Percentiles rank a stretch among this genome's conserved stretches.
Conservation (phyloP, 345 rosid species). For the Reutealis trisperma region DNA sequence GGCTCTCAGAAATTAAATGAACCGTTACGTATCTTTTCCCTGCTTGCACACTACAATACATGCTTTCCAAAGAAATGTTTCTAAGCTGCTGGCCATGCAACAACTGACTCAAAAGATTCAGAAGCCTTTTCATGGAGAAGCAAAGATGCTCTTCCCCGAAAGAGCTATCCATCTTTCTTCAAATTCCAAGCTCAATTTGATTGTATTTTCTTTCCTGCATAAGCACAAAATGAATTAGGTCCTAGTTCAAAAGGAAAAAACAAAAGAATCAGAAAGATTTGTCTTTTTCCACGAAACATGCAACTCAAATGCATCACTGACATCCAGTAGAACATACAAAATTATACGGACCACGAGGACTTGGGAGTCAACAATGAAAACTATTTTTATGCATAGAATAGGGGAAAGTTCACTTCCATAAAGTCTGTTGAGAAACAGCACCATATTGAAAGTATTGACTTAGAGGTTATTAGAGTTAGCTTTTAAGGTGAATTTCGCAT, state of each 20-base stretch:
- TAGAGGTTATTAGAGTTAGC: too few species aligned
- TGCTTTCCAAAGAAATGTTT: too few species aligned
- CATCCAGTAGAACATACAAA: not conserved
- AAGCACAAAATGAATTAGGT: not conserved
- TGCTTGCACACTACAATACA: too few species aligned
- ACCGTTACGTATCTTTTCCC: too few species aligned
- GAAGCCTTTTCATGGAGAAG: not conserved
- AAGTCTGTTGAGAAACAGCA: too few species aligned
- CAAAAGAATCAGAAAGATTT: not conserved
- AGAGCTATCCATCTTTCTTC: not conserved
- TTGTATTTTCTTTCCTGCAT: slow-evolving; percentile 1
- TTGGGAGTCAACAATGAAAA: not conserved
- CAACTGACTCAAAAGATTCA: not conserved
- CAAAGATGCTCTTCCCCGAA: not conserved
- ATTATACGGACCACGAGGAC: not conserved
- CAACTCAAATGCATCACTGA: not conserved
- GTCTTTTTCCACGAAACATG: not conserved
- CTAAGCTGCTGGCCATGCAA: not conserved
- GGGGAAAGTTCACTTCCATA: too few species aligned
- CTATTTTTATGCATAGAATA: not conserved
- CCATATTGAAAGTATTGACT: too few species aligned
- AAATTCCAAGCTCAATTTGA: not conserved
- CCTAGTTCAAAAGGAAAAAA: too few species aligned
- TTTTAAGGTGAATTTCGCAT: too few species aligned
- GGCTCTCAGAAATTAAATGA: too few species aligned